Percentiles rank a stretch among this genome's conserved stretches.
These are phyloP conservation scores for Stagonosporopsis chrysanthemi DNA, from an alignment of 2,329 filamentous ascomycete species.

Conservation along the genomic window DNA sequence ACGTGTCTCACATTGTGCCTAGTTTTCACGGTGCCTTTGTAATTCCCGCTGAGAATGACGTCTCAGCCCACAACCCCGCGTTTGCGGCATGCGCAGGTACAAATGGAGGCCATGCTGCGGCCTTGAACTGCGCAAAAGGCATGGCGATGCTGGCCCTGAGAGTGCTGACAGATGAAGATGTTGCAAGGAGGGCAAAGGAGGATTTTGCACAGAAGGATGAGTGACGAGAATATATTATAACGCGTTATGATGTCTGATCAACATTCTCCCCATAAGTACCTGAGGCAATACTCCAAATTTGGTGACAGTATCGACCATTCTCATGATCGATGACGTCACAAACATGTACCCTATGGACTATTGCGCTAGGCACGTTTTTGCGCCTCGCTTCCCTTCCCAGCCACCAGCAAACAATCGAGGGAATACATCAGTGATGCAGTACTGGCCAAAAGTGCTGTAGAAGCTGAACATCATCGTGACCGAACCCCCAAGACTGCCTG, in stretches of 20 bases:
- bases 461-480: neutral
- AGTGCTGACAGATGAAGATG: conserved; percentile 25
- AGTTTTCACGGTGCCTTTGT: conserved; percentile 58
- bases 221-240: neutral
- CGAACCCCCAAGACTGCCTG: neutral
- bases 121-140: conserved; percentile 56
- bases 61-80: conserved; percentile 51
- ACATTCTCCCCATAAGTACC: too few relatives aligned
- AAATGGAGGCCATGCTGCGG: conserved; percentile 49
- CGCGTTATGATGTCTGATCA: too few relatives aligned
- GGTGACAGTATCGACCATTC: too few relatives aligned
- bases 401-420: neutral
- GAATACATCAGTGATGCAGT: neutral
- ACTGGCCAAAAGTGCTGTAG: neutral
- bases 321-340: conserved; percentile 3
- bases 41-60: conserved; percentile 50
- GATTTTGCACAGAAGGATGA: conserved; percentile 28
- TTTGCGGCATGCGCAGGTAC: conserved; percentile 57
- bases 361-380: neutral
- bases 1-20: conserved; percentile 26
- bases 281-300: neutral
- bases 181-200: conserved; percentile 20
- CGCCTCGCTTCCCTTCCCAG: neutral
- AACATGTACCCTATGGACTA: neutral
- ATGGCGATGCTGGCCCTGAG: conserved; percentile 47